Base-by-base conservation (phyloP, 169 alveolate species). In the Plasmodium knowlesi region DNA sequence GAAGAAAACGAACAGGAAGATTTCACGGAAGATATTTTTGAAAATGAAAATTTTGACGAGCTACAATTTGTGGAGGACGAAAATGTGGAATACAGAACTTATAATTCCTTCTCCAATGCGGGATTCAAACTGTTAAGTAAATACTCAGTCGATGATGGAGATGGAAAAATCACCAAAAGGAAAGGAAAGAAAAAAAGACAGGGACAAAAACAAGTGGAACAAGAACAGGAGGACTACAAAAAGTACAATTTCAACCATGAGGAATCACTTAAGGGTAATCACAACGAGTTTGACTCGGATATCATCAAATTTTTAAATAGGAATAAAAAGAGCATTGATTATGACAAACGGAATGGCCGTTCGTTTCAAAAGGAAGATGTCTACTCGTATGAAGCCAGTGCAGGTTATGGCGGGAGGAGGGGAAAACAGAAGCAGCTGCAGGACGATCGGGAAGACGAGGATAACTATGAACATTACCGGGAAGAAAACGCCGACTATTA, bases 41-140 rank as follows among this genome's bases (percentile, higher is more conserved):
- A 86, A 86, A 86, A 86, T 43, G 93, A 86, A 19, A 86, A 76
- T 86, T 86, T 86, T 86, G 84, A 86, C n/a, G 93, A 86, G 37
- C 71, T 50, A 53, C 57, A 78, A 50, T 86, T 86, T 74, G 93
- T 86, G 22, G 93, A 86, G 39, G 93, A 86, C 8, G 93, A 86
- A 53, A 53, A 74, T 54, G 46, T 86, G 61, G 93, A 86, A 54
- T 86, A 86, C 81, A 86, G 46, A 57, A 86, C 86, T 22, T 86
- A 86, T 57, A 76, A 76, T 86, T 86, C 93, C n/a, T 86, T 32
- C 41, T 54, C 93, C 71, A 86, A 86, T 19, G 37, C 79, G 54
- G 84, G 67, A 9, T 10, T 54, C 6, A 86, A 76, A 50, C 30
- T 86, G 72, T 76, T 86, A 32, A 37, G 61, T 86, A 74, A 74